These are phyloP conservation scores for Paxillus rubicundulus DNA, from an alignment of 768 basidiomycete genomes.

Conservation along the genomic window DNA sequence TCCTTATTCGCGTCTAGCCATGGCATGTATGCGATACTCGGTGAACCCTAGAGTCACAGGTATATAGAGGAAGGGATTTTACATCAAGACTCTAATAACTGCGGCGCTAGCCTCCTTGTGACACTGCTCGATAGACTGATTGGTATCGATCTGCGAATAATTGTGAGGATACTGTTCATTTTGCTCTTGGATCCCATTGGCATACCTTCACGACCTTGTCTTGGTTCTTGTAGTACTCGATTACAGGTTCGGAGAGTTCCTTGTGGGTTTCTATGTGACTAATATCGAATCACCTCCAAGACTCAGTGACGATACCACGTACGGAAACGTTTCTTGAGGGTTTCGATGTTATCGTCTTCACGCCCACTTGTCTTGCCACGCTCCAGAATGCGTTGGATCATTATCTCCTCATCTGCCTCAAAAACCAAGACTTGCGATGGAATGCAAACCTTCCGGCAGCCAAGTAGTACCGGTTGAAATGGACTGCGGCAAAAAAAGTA, in stretches of 20 bases:
- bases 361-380: conserved; percentile 92
- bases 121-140: conserved; percentile 67
- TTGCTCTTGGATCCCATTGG: neutral
- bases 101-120: conserved; percentile 53
- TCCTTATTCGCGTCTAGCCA: conserved; percentile 49
- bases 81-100: conserved; percentile 48
- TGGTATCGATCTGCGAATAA: conserved; percentile 59
- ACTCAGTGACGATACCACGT: conserved; percentile 25
- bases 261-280: conserved; percentile 68
- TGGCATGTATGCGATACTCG: neutral
- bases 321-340: conserved; percentile 97
- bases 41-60: neutral
- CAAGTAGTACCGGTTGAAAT: neutral
- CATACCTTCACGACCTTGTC: conserved; percentile 80
- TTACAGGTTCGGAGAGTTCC: conserved; percentile 89
- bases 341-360: conserved; percentile 92
- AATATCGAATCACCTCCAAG: neutral
- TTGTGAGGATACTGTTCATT: neutral
- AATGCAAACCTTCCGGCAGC: conserved; percentile 61
- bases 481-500: neutral
- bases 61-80: conserved; percentile 9
- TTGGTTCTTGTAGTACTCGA: conserved; percentile 67
- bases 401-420: conserved; percentile 82
- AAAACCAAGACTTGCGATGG: conserved; percentile 84
- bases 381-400: conserved; percentile 82